These are phyloP conservation scores for Coemansia sp. DNA, from an alignment of 192 early-diverging fungal genomes.

Conservation along the genomic window DNA sequence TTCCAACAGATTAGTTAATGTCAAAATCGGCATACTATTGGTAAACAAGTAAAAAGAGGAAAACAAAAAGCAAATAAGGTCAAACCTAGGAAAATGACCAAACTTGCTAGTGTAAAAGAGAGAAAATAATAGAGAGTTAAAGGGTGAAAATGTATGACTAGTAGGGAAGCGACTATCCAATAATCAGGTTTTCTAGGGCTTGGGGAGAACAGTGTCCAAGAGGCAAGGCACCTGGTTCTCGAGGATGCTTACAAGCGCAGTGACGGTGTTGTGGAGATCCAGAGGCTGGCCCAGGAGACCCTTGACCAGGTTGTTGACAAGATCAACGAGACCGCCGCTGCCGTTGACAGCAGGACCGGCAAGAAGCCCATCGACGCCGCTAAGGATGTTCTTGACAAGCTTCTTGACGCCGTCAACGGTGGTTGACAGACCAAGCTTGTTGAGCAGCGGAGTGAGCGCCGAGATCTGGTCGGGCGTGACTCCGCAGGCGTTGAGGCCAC, in stretches of 20 bases:
- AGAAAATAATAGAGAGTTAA: neutral
- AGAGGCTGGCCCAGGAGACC: constrained; percentile 33
- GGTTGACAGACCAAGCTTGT: constrained; percentile 44
- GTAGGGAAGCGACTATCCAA: neutral
- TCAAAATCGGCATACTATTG: neutral
- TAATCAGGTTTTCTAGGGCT: constrained; percentile 25
- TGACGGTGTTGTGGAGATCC: constrained; percentile 42
- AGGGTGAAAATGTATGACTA: neutral
- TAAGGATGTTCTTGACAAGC: constrained; percentile 40
- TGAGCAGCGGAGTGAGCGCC: constrained; percentile 46
- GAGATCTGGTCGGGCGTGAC: constrained; percentile 44
- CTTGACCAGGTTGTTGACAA: constrained; percentile 47
- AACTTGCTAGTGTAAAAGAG: neutral
- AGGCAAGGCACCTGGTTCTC: constrained; percentile 51
- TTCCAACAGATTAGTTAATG: neutral
- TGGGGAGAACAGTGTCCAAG: constrained; percentile 41
- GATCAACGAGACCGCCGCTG: constrained; percentile 28
- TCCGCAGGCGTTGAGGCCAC: constrained; percentile 33
- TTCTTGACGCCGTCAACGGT: constrained; percentile 50
- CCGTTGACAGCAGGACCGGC: constrained; percentile 36
- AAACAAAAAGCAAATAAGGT: too few species aligned
- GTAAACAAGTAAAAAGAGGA: neutral
- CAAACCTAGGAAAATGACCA: too few species aligned
- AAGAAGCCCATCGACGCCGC: constrained; percentile 33
- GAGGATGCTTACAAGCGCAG: constrained; percentile 36